Conservation (phyloP, 2,329 filamentous ascomycete species). For the Amauroascus niger region DNA sequence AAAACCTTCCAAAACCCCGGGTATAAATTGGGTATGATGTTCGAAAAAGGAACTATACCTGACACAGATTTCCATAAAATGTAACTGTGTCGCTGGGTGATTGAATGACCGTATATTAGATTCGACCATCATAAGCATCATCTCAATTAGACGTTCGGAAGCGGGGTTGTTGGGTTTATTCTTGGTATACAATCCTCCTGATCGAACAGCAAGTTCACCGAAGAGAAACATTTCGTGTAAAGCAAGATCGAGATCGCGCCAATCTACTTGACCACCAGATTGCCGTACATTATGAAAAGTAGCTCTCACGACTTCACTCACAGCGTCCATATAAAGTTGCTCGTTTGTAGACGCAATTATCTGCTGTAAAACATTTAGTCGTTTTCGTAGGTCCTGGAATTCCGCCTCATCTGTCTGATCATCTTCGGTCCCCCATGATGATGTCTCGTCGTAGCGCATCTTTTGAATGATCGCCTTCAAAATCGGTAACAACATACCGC, state of each 20-base stretch:
- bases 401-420: slow-evolving; percentile 95
- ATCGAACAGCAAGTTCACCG: slow-evolving; percentile 83
- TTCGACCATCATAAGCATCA: slow-evolving; percentile 94
- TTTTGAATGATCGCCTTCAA: slow-evolving; percentile 87
- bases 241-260: slow-evolving; percentile 89
- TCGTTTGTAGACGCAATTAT: slow-evolving; percentile 85
- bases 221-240: slow-evolving; percentile 93
- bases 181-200: slow-evolving; percentile 78
- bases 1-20: slow-evolving; percentile 81
- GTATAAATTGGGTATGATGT: slow-evolving; percentile 67
- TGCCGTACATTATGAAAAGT: slow-evolving; percentile 75
- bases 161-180: slow-evolving; percentile 69
- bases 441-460: slow-evolving; percentile 96
- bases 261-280: slow-evolving; percentile 67
- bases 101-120: slow-evolving; percentile 77
- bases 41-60: slow-evolving; percentile 92
- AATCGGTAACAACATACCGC: slow-evolving; percentile 75
- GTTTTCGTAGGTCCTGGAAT: slow-evolving; percentile 87
- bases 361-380: slow-evolving; percentile 83
- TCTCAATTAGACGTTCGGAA: slow-evolving; percentile 69
- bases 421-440: slow-evolving; percentile 84
- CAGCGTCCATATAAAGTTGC: slow-evolving; percentile 72
- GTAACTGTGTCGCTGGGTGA: slow-evolving; percentile 83
- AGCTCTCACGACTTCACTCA: slow-evolving; percentile 77
- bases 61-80: slow-evolving; percentile 98